phyloP scores from a whole-genome alignment of 129 eudicot genomes.

The Solidago caesia region DNA sequence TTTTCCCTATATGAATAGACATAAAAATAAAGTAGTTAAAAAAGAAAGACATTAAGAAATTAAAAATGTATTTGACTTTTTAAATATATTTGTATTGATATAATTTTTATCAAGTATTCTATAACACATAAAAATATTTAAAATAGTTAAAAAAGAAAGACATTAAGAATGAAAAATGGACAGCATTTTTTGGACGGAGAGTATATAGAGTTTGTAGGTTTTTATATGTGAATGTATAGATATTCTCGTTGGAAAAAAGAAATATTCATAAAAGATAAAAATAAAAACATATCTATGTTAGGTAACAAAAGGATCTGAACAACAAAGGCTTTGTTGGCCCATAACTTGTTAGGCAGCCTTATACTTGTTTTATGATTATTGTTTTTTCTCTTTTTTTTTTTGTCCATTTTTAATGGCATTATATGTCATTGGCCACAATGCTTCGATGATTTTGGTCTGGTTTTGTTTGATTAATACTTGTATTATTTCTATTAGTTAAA shows the following conservation, averaged over 20 bases:
- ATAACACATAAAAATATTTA: too few species aligned
- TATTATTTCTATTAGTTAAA: background rate
- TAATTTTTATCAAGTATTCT: too few species aligned
- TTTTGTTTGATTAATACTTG: background rate
- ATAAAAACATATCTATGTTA: background rate
- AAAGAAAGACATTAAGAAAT: too few species aligned
- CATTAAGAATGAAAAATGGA: too few species aligned
- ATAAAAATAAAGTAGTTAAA: too few species aligned
- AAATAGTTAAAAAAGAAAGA: too few species aligned
- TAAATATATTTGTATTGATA: too few species aligned
- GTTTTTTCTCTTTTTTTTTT: background rate
- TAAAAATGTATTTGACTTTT: too few species aligned
- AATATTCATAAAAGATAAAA: background rate
- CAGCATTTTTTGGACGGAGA: too few species aligned
- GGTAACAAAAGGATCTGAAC: background rate
- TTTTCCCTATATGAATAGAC: too few species aligned
- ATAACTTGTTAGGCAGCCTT: slow-evolving; percentile 6
- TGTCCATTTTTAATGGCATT: background rate
- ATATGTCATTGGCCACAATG: background rate
- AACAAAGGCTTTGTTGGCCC: background rate
- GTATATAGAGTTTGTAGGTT: too few species aligned
- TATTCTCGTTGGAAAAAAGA: background rate
- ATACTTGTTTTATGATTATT: background rate
- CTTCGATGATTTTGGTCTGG: slow-evolving; percentile 8
- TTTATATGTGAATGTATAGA: background rate